A percentile compares a stretch with the other conserved stretches of the same genome.
Evolutionary conservation across 768 basidiomycete genomes (phyloP).

Genomic region (Leccinellum luteum): DNA sequence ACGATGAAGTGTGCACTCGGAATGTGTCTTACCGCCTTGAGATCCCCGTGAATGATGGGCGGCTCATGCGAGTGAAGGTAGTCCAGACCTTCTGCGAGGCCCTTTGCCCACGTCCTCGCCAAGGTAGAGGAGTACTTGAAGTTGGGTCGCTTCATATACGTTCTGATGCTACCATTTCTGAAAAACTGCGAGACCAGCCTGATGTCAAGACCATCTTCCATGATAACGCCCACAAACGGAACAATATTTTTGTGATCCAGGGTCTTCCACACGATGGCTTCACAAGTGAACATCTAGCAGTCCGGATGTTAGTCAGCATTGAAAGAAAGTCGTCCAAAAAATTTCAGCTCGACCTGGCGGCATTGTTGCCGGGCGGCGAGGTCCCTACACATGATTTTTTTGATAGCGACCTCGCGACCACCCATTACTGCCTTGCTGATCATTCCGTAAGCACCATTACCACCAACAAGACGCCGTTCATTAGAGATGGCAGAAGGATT

Average conservation of each 20-base stretch:
- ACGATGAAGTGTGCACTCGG: not conserved
- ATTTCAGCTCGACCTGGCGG: constrained; percentile 10
- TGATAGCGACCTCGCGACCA: constrained; percentile 24
- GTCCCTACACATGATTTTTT: constrained; percentile 15
- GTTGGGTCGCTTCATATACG: not conserved
- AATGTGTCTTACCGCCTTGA: constrained; percentile 34
- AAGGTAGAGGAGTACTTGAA: constrained; percentile 1
- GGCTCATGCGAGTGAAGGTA: constrained; percentile 27
- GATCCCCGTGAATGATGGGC: constrained; percentile 39
- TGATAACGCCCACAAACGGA: constrained; percentile 22
- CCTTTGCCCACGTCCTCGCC: constrained; percentile 10
- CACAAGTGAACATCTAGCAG: constrained; percentile 21
- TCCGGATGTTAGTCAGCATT: not conserved
- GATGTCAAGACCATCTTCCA: constrained; percentile 4
- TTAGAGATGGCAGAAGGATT: not conserved
- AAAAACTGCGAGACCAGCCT: constrained; percentile 26
- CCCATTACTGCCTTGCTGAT: constrained; percentile 18
- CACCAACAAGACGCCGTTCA: not conserved
- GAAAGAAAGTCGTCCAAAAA: not conserved
- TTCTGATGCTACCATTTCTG: constrained; percentile 19
- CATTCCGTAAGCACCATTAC: constrained; percentile 19
- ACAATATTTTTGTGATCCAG: constrained; percentile 27
- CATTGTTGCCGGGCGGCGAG: not conserved
- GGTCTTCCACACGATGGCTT: constrained; percentile 29
- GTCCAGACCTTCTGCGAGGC: constrained; percentile 19